Base-by-base conservation (phyloP, 2,329 filamentous ascomycete species). In the Tolypocladium sp. region DNA sequence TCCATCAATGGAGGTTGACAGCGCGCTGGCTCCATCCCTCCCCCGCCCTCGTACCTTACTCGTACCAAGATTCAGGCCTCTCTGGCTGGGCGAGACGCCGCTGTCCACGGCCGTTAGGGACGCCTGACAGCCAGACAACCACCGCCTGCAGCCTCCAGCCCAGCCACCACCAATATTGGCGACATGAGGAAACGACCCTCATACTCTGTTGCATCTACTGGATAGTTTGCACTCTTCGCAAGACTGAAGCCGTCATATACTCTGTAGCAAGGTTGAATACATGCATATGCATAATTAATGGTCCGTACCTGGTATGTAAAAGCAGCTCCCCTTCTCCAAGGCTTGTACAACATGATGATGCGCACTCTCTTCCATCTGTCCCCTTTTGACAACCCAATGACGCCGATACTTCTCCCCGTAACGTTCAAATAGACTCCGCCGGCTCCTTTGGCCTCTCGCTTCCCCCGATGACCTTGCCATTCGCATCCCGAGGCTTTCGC, bases 401-500 rank as follows among this genome's bases (percentile, higher is more conserved):
- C 30, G 20, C 30, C 27, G 4, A 35, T 40, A 7, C 6, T 37
- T 22, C 49, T 53, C 30, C 30, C n/a, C 30, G 8, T 35, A 20
- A 8, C 30, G 22, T n/a, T 53, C 30, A 53, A 0, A 6, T n/a
- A 13, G 49, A 13, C 30, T n/a, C 49, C 20, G 49, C 8, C 9
- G 30, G 20, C 30, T 53, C 49, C 30, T 53, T 35, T 4, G 49
- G 49, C 49, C 49, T 35, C 30, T 22, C 4, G 30, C 49, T 38
- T 22, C 7, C 51, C 33, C 54, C 60, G 44, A 74, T 67, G 4
- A 78, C 73, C 57, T 76, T 75, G 1, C 77, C 78, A 12, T 75
- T 67, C 55, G 67, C 69, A 61, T 78, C 81, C 63, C 87, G 78
- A 3, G 85, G 81, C 71, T 89, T 89, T 60, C 91, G 79, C 73